Evolutionary conservation across 2,329 filamentous ascomycete species (phyloP), one percentile per base, ranked within the genome.

Genomic region (Didymella segeticola): DNA sequence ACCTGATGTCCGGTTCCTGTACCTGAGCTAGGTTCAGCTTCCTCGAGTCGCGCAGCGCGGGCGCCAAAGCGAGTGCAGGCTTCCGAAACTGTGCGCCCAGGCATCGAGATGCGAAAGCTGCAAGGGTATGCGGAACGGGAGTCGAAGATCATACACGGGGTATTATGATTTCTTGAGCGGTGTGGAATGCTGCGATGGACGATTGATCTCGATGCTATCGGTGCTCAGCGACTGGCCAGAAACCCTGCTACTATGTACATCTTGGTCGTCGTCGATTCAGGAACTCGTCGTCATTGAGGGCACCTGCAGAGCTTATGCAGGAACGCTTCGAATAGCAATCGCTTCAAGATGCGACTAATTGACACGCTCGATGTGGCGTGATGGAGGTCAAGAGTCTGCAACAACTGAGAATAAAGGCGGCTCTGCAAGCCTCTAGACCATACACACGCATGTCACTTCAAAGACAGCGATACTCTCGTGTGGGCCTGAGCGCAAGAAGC

Each of bases 71-170:
- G 10, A 17, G 29, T n/a, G n/a, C 37, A 39, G 36, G 26, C 12
- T 33, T 42, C 43, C 30, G 43, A 37, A 48, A 30, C 10, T 22
- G 11, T 27, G 34, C 25, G 20, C 27, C n/a, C 39, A 39, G 31
- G 11, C 30, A 51, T 51, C 39, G 39, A 43, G 47, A 50, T 43
- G 38, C 14, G 29, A 19, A 20, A 17, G 20, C 38, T 43, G 47
- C 47, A 50, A 43, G 47, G 39, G 39, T 26, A 17, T 14, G 39
- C 39, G 47, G 31, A 30, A 29, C 19, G 23, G 31, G 15, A 29
- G 31, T 43, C 34, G 36, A 14, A 29, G 31, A 50, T 50, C 47
- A 25, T 50, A 50, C 10, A 12, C 17, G 9, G 19, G 9, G 17
- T 17, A 23, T 15, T 37, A 43, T 43, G 31, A 19, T 31, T 34